Evolutionary conservation across 306 rosid genomes (phyloP).

Genomic region (Senna tora): DNA sequence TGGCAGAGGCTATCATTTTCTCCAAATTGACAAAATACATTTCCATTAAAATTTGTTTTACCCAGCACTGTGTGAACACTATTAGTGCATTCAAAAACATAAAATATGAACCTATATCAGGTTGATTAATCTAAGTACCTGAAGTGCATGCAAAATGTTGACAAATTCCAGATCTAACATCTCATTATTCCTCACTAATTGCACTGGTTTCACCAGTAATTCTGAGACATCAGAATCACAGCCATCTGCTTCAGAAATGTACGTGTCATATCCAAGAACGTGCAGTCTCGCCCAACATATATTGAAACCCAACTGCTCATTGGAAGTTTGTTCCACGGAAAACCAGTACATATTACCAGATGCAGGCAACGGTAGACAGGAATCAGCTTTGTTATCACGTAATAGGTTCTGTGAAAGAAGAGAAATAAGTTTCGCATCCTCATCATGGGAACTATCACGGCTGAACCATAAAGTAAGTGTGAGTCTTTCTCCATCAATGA

Average conservation of each 20-base stretch:
- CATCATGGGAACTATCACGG: constrained; percentile 83
- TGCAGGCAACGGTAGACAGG: constrained; percentile 72
- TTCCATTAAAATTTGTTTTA: constrained; percentile 7
- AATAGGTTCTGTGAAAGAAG: constrained; percentile 61
- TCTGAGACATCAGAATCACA: constrained; percentile 53
- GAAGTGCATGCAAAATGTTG: constrained; percentile 90
- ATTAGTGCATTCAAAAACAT: constrained; percentile 1
- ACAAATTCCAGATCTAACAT: constrained; percentile 62
- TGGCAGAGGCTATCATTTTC: background rate
- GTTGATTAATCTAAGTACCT: constrained; percentile 61
- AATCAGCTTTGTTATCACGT: constrained; percentile 42
- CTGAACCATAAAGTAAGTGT: constrained; percentile 92
- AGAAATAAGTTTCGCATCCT: constrained; percentile 78
- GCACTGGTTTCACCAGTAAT: constrained; percentile 52
- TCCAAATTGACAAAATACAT: constrained; percentile 21
- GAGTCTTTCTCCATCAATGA: constrained; percentile 86
- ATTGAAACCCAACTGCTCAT: constrained; percentile 60
- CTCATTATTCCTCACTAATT: constrained; percentile 59
- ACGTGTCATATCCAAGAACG: constrained; percentile 64
- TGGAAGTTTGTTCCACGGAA: constrained; percentile 59
- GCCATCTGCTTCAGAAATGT: constrained; percentile 48
- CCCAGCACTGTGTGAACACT: background rate
- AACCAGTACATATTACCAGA: constrained; percentile 90
- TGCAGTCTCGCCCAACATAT: constrained; percentile 88
- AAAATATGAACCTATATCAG: background rate